Evolutionary conservation across 345 rosid genomes (phyloP).

Genomic region (Eucalyptus grandis): DNA sequence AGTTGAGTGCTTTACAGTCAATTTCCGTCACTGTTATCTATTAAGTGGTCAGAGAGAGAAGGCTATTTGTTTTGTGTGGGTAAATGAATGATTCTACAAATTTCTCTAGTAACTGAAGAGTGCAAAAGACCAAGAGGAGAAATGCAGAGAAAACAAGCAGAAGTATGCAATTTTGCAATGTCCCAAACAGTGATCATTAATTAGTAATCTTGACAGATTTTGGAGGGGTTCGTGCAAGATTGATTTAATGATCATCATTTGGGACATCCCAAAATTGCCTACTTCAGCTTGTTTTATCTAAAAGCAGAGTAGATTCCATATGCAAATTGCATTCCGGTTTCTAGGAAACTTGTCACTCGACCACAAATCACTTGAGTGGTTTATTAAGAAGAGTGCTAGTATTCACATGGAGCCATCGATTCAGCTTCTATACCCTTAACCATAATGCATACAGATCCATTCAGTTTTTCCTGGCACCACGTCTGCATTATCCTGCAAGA

Average conservation of each 20-base stretch:
- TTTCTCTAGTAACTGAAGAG: no score
- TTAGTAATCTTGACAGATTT: neutral
- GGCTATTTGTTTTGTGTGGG: no score
- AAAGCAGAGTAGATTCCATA: neutral
- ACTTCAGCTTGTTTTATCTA: neutral
- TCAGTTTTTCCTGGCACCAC: neutral
- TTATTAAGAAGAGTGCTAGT: neutral
- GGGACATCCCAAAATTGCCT: neutral
- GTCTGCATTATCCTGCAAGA: neutral
- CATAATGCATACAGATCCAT: neutral
- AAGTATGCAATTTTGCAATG: no score
- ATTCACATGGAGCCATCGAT: neutral
- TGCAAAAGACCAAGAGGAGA: no score
- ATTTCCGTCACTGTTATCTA: no score
- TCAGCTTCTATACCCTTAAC: neutral
- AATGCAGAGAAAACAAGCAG: no score
- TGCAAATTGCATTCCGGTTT: neutral
- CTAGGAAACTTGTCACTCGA: neutral
- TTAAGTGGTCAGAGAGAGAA: no score
- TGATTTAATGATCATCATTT: neutral
- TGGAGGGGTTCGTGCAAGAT: neutral
- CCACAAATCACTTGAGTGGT: neutral
- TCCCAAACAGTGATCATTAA: no score
- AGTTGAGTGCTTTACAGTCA: no score
- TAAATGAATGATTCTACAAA: no score